Base-by-base conservation (phyloP, 2,329 filamentous ascomycete species). In the Alternaria triticimaculans region DNA sequence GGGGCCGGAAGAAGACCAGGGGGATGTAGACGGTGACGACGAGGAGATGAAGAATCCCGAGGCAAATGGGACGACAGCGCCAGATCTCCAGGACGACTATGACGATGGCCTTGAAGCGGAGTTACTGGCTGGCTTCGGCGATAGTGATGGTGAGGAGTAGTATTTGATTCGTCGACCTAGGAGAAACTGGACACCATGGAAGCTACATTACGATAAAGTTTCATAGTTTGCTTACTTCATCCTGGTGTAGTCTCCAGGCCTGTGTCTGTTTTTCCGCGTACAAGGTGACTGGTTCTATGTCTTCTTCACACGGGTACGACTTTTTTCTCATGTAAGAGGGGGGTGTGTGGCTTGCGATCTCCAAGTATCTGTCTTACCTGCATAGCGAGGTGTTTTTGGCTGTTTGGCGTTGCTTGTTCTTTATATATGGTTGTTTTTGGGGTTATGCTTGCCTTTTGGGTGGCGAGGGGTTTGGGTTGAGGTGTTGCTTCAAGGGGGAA, bases 81-180 rank as follows among this genome's bases (percentile, higher is more conserved):
- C 75, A 3, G 80, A 80, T 28, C 86, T 86, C 58, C 84, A 76
- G 23, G 70, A 70, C 11, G 76, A 89, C 70, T 78, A 90, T 54
- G 89, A 90, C 76, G 86, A 87, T n/a, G 77, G 64, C 10, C 66
- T 76, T 12, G 76, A 79, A 26, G 80, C 77, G 3, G 80, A 81
- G 80, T 76, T 71, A 85, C 84, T 73, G 82, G 80, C 80, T 15
- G 73, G 70, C 7, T 72, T 74, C 26, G 69, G 57, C n/a, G 68
- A 72, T 26, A 73, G 69, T 33, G 71, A 71, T 26, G 69, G 67
- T n/a, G 70, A 66, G 30, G 67, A 72, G 21, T 66, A 66, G 51
- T 44, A 15, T 5, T 54, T 41, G 1, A 23, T 4, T 15, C 33
- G 33, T 37, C 33, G 2, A n/a, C 15, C 15, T 37, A 37, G 33